Evolutionary conservation across 2,329 filamentous ascomycete species (phyloP), one percentile per base, ranked within the genome.

Genomic region (Neofusicoccum ribis): DNA sequence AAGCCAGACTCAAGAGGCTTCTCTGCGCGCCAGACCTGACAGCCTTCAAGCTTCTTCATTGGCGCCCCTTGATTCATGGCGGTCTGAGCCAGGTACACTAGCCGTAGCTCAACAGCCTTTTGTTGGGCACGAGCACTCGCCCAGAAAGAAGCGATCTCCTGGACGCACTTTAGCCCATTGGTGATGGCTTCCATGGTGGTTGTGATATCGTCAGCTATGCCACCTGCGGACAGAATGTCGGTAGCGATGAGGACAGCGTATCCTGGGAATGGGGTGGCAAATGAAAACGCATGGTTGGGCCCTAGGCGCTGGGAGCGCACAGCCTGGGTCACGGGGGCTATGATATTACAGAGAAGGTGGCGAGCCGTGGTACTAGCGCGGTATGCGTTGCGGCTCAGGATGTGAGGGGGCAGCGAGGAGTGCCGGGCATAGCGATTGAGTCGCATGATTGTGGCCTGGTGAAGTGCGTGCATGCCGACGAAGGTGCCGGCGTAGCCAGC

Each of bases 391-490:
- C 75, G 75, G 34, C 56, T 66, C 15, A 76, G 64, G 17, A 72
- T 71, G 8, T 74, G 71, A n/a, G 66, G 47, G 7, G 74, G 63
- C 20, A 78, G 68, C 9, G 71, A 67, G 39, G 65, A 65, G 36
- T 73, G 64, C 11, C 74, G 74, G 27, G 73, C 82, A 70, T 89
- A 85, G 44, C 90, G 84, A 69, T 89, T 88, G 36, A 91, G 79
- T 68, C 88, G 87, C 76, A 91, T 84, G 70, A 87, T 76, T 0
- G 87, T 83, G 52, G 86, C 83, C 72, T 89, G 84, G 72, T 89
- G 89, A n/a, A 91, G 78, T 34, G 89, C 79, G 73, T 91, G 89
- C 74, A 90, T 84, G 1, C 84, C 85, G 63, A 90, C 77, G 71
- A 88, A 89, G 0, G 83, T 82, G 5, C 87, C 87, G 1, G 84